A percentile compares a stretch with the other conserved stretches of the same genome.
These are phyloP conservation scores for Angomonas ambiguus DNA, from an alignment of 208 protist genomes.

Conservation along the genomic window DNA sequence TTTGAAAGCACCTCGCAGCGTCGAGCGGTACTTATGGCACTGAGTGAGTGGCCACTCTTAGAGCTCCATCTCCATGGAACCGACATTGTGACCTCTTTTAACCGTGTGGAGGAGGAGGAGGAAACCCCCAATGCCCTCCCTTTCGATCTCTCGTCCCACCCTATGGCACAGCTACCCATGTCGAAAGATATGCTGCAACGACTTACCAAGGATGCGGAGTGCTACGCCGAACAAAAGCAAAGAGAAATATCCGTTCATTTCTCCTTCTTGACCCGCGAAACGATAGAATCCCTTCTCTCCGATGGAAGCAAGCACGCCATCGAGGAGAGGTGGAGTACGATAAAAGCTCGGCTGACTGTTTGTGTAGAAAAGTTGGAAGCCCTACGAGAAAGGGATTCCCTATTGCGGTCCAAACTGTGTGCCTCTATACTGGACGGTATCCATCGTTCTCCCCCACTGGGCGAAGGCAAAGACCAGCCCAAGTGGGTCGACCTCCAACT, in stretches of 20 bases:
- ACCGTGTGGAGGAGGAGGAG: neutral
- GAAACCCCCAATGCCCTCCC: slow-evolving; percentile 28
- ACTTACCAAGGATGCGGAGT: slow-evolving; percentile 61
- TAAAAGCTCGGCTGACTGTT: too few relatives aligned
- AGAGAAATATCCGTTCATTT: slow-evolving; percentile 26
- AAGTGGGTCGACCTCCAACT: slow-evolving; percentile 25
- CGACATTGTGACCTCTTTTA: slow-evolving; percentile 12
- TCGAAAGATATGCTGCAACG: slow-evolving; percentile 72
- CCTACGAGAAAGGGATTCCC: too few relatives aligned
- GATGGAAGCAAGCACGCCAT: slow-evolving; percentile 23
- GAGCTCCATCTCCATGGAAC: slow-evolving; percentile 21
- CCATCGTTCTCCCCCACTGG: too few relatives aligned
- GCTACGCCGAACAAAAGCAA: slow-evolving; percentile 52
- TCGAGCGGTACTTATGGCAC: slow-evolving; percentile 23
- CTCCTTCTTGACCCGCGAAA: too few relatives aligned
- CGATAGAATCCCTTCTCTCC: slow-evolving; percentile 28
- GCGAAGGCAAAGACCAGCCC: neutral
- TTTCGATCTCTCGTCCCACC: slow-evolving; percentile 59
- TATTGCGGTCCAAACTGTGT: too few relatives aligned
- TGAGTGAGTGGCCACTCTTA: slow-evolving; percentile 36
- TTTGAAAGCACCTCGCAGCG: slow-evolving; percentile 12
- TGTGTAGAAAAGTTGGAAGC: too few relatives aligned
- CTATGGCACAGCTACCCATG: slow-evolving; percentile 39
- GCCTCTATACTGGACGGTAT: too few relatives aligned
- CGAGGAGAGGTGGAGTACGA: too few relatives aligned